Base-by-base conservation (phyloP, 192 early-diverging fungal genomes). In the Physocladia obscura region DNA sequence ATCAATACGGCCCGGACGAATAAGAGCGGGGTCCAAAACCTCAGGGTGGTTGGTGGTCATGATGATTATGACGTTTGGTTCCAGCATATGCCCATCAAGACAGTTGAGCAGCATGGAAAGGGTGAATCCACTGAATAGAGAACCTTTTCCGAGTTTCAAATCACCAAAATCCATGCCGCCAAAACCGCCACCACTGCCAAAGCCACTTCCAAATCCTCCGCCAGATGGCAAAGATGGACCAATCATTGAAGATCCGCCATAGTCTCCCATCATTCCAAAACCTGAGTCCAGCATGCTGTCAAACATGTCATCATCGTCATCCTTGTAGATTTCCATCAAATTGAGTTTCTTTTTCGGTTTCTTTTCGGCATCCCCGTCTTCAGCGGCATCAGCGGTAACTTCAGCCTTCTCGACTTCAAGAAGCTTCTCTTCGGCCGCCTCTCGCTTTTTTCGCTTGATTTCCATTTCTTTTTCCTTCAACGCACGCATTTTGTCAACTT, bases 1-100 rank as follows among this genome's bases (percentile, higher is more conserved):
- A 62, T 89, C 87, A 74, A 89, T 88, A 24, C 87, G 79, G 51
- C 86, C 87, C 17, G 87, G 82, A 22, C 87, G 74, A 52, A 84
- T 82, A 5, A 87, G 70, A 8, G 87, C 87, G n/a, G 87, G 83
- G 69, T 89, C 87, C 26, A 89, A 62, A 24, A 77, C 49, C 54
- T 88, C 86, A 15, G 82, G 69, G 59, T 89, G 86, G 71, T 89
- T 89, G 1, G 86, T 78, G 2, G 87, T 89, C 85, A 89, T 88
- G 60, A 89, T 83, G 49, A 89, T 77, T n/a, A 88, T 74, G 26
- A 80, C 81, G 22, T 85, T 74, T 50, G 83, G 77, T 26, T 69
- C 62, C 15, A 88, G 47, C 39, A 81, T 87, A 69, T 89, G 80
- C 19, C 87, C 87, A 74, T 88, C 87, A 15, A 88, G 71, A 61